Conservation (phyloP, 176 grass and related monocot genomes). For the Carex parvula region DNA sequence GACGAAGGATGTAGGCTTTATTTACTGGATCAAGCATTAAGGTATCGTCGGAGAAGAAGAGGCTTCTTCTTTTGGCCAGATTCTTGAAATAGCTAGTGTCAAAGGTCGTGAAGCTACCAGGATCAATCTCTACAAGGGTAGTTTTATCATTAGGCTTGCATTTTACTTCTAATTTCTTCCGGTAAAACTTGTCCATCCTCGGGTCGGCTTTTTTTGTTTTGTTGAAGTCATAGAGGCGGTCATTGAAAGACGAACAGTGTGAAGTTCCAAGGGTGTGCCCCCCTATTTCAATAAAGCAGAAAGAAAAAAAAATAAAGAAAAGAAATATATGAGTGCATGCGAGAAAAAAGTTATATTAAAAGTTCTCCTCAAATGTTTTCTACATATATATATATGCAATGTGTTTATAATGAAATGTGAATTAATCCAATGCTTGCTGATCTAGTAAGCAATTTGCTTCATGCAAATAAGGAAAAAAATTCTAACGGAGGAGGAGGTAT, state of each 20-base stretch:
- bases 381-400: background rate
- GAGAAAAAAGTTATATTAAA: background rate
- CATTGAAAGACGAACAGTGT: conserved; percentile 58
- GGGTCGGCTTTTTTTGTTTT: conserved; percentile 41
- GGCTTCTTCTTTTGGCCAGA: conserved; percentile 46
- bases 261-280: conserved; percentile 68
- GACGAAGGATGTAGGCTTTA: conserved; percentile 42
- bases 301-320: background rate
- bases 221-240: conserved; percentile 62
- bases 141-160: conserved; percentile 40
- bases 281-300: conserved; percentile 36
- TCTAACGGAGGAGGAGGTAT: background rate
- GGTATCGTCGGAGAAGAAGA: conserved; percentile 68
- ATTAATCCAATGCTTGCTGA: background rate
- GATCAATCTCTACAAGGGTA: conserved; percentile 79
- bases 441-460: background rate
- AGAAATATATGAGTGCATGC: too few relatives aligned
- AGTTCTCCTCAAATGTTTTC: background rate
- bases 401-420: background rate
- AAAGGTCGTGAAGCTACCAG: conserved; percentile 73
- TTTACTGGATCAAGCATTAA: conserved; percentile 45
- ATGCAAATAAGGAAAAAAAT: background rate
- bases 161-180: conserved; percentile 38
- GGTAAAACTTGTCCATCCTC: conserved; percentile 45
- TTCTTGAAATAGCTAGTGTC: conserved; percentile 64